A percentile compares a stretch with the other conserved stretches of the same genome.
Evolutionary conservation across 352 stramenopile species (phyloP).

Genomic region (Phytophthora quininea): DNA sequence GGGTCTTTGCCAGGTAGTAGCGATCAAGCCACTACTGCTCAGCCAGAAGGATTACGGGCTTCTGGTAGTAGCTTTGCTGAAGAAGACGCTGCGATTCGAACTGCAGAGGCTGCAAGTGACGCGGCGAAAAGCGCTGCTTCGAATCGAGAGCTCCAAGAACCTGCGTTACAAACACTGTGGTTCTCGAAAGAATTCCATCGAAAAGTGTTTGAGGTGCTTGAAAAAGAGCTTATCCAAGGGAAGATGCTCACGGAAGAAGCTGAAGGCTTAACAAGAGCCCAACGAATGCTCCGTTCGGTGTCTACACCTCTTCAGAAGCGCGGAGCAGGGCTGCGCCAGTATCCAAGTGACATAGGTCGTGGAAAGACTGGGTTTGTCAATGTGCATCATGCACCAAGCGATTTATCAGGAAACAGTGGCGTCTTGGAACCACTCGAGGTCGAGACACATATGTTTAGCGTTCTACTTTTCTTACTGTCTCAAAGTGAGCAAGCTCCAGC

Average conservation of each 20-base stretch:
- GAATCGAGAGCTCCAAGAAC: slow-evolving; percentile 74
- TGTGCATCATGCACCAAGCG: slow-evolving; percentile 38
- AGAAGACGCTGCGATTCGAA: slow-evolving; percentile 60
- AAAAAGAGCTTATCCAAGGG: slow-evolving; percentile 76
- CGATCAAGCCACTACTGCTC: not conserved
- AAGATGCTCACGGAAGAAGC: slow-evolving; percentile 73
- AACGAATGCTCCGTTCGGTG: slow-evolving; percentile 83
- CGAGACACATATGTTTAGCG: slow-evolving; percentile 70
- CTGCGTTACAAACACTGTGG: slow-evolving; percentile 82
- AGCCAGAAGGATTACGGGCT: slow-evolving; percentile 16
- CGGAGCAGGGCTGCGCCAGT: slow-evolving; percentile 48
- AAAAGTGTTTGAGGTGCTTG: slow-evolving; percentile 87
- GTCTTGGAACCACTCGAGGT: slow-evolving; percentile 81
- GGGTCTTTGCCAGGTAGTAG: slow-evolving; percentile 27
- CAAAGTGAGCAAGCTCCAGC: slow-evolving; percentile 71
- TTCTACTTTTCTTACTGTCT: slow-evolving; percentile 83
- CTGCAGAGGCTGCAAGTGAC: slow-evolving; percentile 78
- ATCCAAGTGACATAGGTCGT: slow-evolving; percentile 49
- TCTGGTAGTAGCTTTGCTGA: slow-evolving; percentile 47
- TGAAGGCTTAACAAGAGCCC: slow-evolving; percentile 77
- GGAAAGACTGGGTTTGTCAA: slow-evolving; percentile 49
- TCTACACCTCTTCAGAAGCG: slow-evolving; percentile 78
- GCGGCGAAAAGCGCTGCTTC: slow-evolving; percentile 79
- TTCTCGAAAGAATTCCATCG: slow-evolving; percentile 88
- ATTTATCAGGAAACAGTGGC: slow-evolving; percentile 42